Evolutionary conservation across 176 grass and related monocot species (phyloP).

Genomic region (Ananas comosus): DNA sequence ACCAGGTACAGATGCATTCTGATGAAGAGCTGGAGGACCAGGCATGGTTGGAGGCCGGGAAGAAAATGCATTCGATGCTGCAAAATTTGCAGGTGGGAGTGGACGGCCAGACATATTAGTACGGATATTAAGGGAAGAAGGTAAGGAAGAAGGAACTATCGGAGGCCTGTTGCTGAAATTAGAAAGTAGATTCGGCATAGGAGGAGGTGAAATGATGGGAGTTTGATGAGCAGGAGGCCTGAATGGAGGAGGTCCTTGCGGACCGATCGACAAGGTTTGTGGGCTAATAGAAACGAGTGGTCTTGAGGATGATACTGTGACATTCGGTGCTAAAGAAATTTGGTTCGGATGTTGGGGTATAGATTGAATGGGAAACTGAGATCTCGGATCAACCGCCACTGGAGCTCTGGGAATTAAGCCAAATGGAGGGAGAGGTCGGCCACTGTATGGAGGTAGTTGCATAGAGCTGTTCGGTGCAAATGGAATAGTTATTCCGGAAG

Average conservation of each 20-base stretch:
- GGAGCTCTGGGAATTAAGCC: conserved; percentile 34
- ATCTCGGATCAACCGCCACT: conserved; percentile 20
- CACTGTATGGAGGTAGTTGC: conserved; percentile 33
- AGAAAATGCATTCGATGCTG: conserved; percentile 23
- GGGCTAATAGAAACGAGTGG: conserved; percentile 18
- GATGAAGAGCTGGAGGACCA: conserved; percentile 16
- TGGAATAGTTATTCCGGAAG: conserved; percentile 16
- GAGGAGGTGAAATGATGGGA: conserved; percentile 25
- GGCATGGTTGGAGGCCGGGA: conserved; percentile 20
- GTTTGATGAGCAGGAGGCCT: conserved; percentile 28
- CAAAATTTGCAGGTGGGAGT: conserved; percentile 29
- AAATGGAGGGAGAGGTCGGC: conserved; percentile 33
- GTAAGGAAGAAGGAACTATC: conserved; percentile 4
- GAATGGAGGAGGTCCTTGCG: conserved; percentile 9
- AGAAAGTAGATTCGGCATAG: background rate
- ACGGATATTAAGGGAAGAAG: conserved; percentile 32
- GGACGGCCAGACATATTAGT: conserved; percentile 16
- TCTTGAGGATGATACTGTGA: background rate
- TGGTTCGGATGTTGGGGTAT: conserved; percentile 31
- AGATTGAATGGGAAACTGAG: conserved; percentile 27
- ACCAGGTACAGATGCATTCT: conserved; percentile 4
- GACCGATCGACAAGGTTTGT: conserved; percentile 14
- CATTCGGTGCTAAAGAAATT: background rate
- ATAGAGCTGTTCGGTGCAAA: conserved; percentile 35
- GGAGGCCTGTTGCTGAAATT: conserved; percentile 1